phyloP scores from a whole-genome alignment of 805 yeast genomes.

The Zygoascus biomembranicola region DNA sequence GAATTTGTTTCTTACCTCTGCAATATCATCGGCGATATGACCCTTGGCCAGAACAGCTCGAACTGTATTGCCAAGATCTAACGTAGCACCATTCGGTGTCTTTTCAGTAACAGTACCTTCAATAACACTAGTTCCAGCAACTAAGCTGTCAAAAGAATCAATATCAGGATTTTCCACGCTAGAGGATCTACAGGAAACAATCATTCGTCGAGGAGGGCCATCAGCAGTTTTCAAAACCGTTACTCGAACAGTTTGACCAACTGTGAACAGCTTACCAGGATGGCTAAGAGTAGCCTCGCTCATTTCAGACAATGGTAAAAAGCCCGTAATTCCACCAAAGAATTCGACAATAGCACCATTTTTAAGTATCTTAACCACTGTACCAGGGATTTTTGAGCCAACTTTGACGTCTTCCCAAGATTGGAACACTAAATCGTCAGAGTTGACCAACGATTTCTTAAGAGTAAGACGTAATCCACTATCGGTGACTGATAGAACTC shows the following conservation, averaged over 20 bases:
- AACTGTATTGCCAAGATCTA: slow-evolving; percentile 46
- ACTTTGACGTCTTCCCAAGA: slow-evolving; percentile 48
- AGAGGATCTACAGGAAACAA: slow-evolving; percentile 69
- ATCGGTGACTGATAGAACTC: slow-evolving; percentile 23
- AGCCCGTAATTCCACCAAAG: slow-evolving; percentile 71
- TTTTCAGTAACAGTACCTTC: slow-evolving; percentile 61
- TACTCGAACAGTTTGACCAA: slow-evolving; percentile 79
- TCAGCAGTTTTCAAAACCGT: slow-evolving; percentile 50
- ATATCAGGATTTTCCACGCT: slow-evolving; percentile 7
- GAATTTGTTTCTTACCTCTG: slow-evolving; percentile 51
- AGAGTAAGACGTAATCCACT: slow-evolving; percentile 55
- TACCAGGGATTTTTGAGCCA: slow-evolving; percentile 54
- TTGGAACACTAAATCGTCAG: slow-evolving; percentile 32
- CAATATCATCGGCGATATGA: slow-evolving; percentile 69
- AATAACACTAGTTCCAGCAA: slow-evolving; percentile 31
- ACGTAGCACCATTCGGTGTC: slow-evolving; percentile 61
- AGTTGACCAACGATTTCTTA: slow-evolving; percentile 72
- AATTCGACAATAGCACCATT: slow-evolving; percentile 80
- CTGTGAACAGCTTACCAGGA: slow-evolving; percentile 67
- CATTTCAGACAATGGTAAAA: slow-evolving; percentile 79
- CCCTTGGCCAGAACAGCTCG: slow-evolving; percentile 68
- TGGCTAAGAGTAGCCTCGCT: slow-evolving; percentile 77
- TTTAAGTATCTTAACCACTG: slow-evolving; percentile 61
- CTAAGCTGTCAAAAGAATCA: background rate
- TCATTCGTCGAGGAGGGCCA: slow-evolving; percentile 43